Percentiles rank a stretch among this genome's conserved stretches.
phyloP scores from a whole-genome alignment of 2,329 filamentous ascomycete species.

The Xylariaceae sp. region DNA sequence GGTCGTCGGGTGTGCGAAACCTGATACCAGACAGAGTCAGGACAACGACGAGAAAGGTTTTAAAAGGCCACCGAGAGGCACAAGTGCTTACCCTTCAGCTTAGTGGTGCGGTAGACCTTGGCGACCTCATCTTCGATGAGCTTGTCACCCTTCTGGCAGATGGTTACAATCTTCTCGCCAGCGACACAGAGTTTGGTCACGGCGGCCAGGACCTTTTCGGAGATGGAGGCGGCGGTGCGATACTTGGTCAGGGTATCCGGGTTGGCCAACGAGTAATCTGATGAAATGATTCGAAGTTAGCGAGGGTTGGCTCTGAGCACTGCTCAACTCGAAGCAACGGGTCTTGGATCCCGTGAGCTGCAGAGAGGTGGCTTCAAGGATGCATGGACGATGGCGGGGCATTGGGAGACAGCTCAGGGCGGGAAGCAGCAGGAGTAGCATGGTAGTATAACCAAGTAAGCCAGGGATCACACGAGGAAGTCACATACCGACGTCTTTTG shows the following conservation, averaged over 20 bases:
- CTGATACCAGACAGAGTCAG: slow-evolving; percentile 37
- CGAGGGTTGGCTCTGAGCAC: background rate
- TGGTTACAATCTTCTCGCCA: slow-evolving; percentile 85
- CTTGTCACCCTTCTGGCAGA: slow-evolving; percentile 95
- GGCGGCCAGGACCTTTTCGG: slow-evolving; percentile 88
- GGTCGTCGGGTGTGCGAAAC: slow-evolving; percentile 90
- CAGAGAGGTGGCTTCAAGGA: background rate
- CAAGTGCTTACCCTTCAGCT: slow-evolving; percentile 77
- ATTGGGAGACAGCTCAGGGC: background rate
- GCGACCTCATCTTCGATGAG: slow-evolving; percentile 86
- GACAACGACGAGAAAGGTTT: background rate
- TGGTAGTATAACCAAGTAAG: background rate
- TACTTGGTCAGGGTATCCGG: slow-evolving; percentile 97
- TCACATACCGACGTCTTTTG: slow-evolving; percentile 16
- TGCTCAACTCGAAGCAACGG: background rate
- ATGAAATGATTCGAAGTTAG: slow-evolving; percentile 13
- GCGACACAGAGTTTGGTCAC: slow-evolving; percentile 72
- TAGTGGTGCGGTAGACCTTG: slow-evolving; percentile 99
- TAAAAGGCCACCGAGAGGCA: background rate
- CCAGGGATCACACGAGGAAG: background rate
- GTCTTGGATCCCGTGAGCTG: background rate
- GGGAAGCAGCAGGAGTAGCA: background rate
- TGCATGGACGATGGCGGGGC: slow-evolving; percentile 1
- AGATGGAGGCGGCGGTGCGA: slow-evolving; percentile 93
- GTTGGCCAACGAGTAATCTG: slow-evolving; percentile 87